Conservation (phyloP, 2,329 filamentous ascomycete species). For the Penicillium sclerotiorum region DNA sequence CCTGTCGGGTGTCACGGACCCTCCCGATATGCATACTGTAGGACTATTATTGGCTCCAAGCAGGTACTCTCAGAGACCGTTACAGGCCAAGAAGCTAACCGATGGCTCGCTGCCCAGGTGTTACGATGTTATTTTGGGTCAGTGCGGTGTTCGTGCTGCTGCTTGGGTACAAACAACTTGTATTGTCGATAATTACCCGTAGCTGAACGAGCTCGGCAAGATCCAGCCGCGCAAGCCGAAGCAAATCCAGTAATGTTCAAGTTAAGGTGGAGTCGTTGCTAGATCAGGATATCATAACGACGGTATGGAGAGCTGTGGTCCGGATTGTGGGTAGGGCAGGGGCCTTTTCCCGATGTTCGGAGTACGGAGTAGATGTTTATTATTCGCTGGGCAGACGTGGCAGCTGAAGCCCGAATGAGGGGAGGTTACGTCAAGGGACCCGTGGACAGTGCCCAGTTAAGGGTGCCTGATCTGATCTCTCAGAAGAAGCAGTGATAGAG, state of each 20-base stretch:
- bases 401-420: background rate
- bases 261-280: constrained; percentile 1
- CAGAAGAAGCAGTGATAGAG: background rate
- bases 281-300: constrained; percentile 4
- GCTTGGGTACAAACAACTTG: background rate
- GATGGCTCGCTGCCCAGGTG: constrained; percentile 3
- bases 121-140: constrained; percentile 2
- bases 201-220: constrained; percentile 8
- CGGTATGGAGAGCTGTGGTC: background rate
- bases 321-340: background rate
- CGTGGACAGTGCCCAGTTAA: too few relatives aligned
- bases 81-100: background rate
- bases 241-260: constrained; percentile 2
- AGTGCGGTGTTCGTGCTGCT: background rate
- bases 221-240: constrained; percentile 15
- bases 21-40: constrained; percentile 14
- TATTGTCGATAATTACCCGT: background rate
- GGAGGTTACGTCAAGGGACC: constrained; percentile 11
- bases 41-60: constrained; percentile 13
- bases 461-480: background rate
- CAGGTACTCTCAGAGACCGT: background rate
- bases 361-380: too few relatives aligned
- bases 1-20: constrained; percentile 16
- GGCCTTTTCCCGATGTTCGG: background rate
- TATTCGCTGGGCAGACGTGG: background rate